Conservation (phyloP, 805 yeast genomes). For the Jamesozyma piceae region DNA sequence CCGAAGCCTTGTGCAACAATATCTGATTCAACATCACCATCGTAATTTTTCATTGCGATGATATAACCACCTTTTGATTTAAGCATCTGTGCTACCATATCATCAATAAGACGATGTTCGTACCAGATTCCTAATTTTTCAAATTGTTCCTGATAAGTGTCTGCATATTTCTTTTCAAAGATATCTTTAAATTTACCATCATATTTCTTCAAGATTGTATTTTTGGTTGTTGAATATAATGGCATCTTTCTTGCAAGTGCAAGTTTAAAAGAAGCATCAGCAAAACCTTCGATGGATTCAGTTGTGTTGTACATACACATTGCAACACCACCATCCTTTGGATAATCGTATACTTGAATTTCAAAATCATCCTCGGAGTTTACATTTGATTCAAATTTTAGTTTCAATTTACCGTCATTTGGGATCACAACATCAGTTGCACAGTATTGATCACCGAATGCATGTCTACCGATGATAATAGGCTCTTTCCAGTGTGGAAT, state of each 20-base stretch:
- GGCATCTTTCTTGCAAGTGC: conserved; percentile 74
- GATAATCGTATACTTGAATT: conserved; percentile 39
- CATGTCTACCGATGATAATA: conserved; percentile 94
- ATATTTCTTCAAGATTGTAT: conserved; percentile 86
- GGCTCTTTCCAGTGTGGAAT: conserved; percentile 93
- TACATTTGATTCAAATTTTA: conserved; percentile 58
- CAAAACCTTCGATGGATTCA: conserved; percentile 82
- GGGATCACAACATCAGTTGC: conserved; percentile 81
- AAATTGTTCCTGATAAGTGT: conserved; percentile 58
- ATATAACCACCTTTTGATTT: conserved; percentile 92
- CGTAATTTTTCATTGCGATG: conserved; percentile 95
- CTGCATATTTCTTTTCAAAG: conserved; percentile 71
- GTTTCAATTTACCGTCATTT: conserved; percentile 53
- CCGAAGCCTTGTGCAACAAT: conserved; percentile 98
- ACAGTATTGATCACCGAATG: conserved; percentile 93
- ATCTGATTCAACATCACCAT: conserved; percentile 95
- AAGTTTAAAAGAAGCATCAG: conserved; percentile 83
- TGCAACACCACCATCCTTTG: conserved; percentile 63
- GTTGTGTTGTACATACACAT: conserved; percentile 94
- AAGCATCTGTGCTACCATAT: conserved; percentile 98
- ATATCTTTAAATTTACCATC: conserved; percentile 95
- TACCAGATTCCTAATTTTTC: conserved; percentile 84
- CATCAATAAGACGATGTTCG: conserved; percentile 94
- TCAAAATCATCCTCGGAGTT: conserved; percentile 8
- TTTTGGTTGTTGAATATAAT: conserved; percentile 81